Evolutionary conservation across 2,329 filamentous ascomycete species (phyloP), one percentile per base, ranked within the genome.

Genomic region (Penicillium sp.): DNA sequence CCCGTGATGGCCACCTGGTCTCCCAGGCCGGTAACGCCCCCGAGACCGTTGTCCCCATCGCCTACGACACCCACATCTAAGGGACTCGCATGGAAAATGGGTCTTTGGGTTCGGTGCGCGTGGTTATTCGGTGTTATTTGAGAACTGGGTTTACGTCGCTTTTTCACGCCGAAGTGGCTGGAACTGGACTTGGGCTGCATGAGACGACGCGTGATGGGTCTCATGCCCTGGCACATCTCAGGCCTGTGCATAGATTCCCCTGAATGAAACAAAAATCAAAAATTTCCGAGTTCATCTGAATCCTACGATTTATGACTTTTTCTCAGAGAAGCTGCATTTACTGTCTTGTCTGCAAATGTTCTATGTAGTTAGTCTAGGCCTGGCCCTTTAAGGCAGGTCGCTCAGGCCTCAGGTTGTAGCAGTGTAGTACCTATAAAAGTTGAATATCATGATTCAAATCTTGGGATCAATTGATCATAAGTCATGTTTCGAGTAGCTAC

Each of bases 11-110:
- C 66, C 85, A 86, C 77, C 92, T 87, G 64, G 85, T 97, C 76
- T 89, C 85, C 72, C 81, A 87, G 71, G 87, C 86, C 81, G 88
- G 91, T 76, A 90, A 90, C 83, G 84, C 86, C 77, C 91, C 92
- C 64, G 91, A 97, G 87, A 97, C 89, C 70, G 86, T 97, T 73
- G 86, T 87, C 62, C 92, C 93, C 70, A 85, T 97, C 71, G 81
- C 94, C 74, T 99, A 97, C 87, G 94, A 97, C 86, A 99, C 94
- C 73, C 93, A 90, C 76, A 97, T 99, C 80, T 99, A 94, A 86
- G 74, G 66, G 69, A 66, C 68, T 65, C 52, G 51, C 40, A 37
- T 26, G 43, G 57, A 53, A 55, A 59, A 55, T 57, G 58, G 60
- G 67, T 65, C 63, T 67, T 59, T 51, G 22, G 66, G 67, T 64